These are phyloP conservation scores for Phalaenopsis equestris DNA, from an alignment of 106 monocot species.

Conservation along the genomic window DNA sequence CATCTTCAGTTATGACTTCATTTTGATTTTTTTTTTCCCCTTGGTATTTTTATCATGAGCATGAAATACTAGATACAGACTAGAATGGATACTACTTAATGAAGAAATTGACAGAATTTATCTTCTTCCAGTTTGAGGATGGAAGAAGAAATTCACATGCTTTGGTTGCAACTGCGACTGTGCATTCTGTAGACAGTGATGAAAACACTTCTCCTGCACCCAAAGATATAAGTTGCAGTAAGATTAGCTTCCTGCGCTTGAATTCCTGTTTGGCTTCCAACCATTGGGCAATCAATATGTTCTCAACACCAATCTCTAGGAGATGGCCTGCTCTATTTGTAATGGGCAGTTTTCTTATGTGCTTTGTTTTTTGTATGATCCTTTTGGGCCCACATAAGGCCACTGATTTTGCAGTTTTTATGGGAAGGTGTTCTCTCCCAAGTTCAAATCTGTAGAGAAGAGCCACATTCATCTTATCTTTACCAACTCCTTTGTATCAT, in stretches of 20 bases:
- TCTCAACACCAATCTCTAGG: conserved; percentile 14
- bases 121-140: conserved; percentile 25
- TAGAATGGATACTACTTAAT: not conserved
- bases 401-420: conserved; percentile 28
- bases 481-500: too few species aligned
- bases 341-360: conserved; percentile 39
- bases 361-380: conserved; percentile 55
- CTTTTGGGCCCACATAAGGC: conserved; percentile 55
- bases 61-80: not conserved
- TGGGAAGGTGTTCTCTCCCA: conserved; percentile 29
- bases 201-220: conserved; percentile 28
- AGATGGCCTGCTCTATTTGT: conserved; percentile 28
- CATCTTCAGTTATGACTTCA: not conserved
- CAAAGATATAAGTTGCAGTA: conserved; percentile 8
- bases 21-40: not conserved
- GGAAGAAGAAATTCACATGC: conserved; percentile 2
- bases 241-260: conserved; percentile 6
- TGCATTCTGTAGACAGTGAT: conserved; percentile 5
- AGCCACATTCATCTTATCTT: too few species aligned
- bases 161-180: not conserved
- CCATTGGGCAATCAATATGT: conserved; percentile 9
- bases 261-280: conserved; percentile 15
- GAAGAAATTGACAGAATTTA: not conserved
- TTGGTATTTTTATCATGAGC: not conserved
- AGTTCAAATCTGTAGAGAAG: not conserved